Percentiles rank a stretch among this genome's conserved stretches.
Evolutionary conservation across 345 rosid species (phyloP).

Genomic region (Pistacia atlantica): DNA sequence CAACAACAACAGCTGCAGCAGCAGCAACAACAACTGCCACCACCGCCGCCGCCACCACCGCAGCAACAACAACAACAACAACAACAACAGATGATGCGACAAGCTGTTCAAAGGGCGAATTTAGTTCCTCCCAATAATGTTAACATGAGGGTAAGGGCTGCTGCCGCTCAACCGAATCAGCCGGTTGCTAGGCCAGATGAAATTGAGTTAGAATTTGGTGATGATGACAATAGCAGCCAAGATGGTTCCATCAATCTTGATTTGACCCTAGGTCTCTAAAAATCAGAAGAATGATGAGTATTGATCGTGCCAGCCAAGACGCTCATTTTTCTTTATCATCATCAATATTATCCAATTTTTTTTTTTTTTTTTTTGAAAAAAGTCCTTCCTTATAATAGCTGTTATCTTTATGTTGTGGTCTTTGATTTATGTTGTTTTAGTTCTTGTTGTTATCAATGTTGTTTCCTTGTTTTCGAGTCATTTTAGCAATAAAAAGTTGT

Average conservation of each 20-base stretch:
- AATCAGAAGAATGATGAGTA: not conserved
- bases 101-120: too few species aligned
- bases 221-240: not conserved
- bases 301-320: not conserved
- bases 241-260: not conserved
- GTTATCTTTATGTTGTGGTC: not conserved
- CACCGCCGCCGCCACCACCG: not conserved
- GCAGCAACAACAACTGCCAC: not conserved
- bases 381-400: too few species aligned
- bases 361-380: too few species aligned
- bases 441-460: not conserved
- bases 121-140: not conserved
- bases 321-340: not conserved
- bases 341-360: not conserved
- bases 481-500: not conserved
- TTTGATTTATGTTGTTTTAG: too few species aligned
- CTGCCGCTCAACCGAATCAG: not conserved
- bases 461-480: not conserved
- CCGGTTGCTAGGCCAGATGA: not conserved
- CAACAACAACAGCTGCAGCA: not conserved
- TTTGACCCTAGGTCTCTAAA: constrained; percentile 9
- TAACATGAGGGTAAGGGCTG: not conserved
- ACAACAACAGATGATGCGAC: not conserved
- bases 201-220: constrained; percentile 7
- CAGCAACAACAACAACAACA: not conserved